Conservation (phyloP, 2,329 filamentous ascomycete species). For the Fusarium xylarioides region DNA sequence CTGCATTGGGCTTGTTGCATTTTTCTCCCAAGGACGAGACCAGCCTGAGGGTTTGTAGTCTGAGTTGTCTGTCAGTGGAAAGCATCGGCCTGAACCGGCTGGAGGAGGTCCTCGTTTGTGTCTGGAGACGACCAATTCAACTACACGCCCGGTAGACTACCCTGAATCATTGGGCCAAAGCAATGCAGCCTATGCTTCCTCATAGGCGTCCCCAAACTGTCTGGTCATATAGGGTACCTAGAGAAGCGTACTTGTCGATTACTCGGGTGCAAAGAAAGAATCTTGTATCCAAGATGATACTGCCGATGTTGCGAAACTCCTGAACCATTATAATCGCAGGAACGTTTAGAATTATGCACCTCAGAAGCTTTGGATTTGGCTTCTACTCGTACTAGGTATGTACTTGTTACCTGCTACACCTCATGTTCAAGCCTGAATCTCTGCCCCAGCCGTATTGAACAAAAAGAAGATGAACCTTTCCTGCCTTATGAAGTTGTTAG, state of each 20-base stretch:
- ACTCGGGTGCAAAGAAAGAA: background rate
- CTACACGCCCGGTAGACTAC: background rate
- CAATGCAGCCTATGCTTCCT: background rate
- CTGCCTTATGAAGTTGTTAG: too few species aligned
- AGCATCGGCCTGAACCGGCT: constrained; percentile 8
- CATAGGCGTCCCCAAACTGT: background rate
- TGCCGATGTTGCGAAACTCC: background rate
- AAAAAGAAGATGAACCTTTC: background rate
- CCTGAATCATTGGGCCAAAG: background rate
- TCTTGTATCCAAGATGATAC: background rate
- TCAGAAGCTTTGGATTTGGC: background rate
- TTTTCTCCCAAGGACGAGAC: background rate
- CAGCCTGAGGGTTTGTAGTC: background rate
- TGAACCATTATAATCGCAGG: background rate
- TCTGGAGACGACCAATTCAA: background rate
- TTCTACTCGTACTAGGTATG: background rate
- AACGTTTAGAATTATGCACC: background rate
- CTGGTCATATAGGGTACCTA: background rate
- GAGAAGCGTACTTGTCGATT: background rate
- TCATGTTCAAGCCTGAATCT: background rate
- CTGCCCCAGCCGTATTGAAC: background rate
- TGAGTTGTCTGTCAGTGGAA: constrained; percentile 9
- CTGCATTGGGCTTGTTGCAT: constrained; percentile 5
- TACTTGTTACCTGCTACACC: too few species aligned
- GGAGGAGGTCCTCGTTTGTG: background rate